Evolutionary conservation across 2,329 filamentous ascomycete genomes (phyloP).

Genomic region (Septoria petroselini): DNA sequence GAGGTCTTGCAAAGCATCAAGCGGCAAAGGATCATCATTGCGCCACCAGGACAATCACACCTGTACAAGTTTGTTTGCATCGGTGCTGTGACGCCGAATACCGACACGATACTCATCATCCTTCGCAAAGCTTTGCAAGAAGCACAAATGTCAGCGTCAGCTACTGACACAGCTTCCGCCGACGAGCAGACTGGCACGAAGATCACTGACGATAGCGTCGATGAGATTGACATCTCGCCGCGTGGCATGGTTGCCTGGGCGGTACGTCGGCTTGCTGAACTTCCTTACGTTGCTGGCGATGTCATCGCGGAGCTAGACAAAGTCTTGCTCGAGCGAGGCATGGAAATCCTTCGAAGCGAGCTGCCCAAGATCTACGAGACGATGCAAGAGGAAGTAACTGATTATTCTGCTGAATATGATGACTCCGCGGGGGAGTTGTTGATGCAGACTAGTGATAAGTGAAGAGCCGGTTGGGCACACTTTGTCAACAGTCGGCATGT

Average conservation of each 20-base stretch:
- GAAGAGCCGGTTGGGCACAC: too few species aligned
- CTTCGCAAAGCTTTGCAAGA: slow-evolving; percentile 27
- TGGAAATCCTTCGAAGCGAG: slow-evolving; percentile 16
- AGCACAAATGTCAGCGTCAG: background rate
- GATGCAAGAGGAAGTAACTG: background rate
- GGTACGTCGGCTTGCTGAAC: slow-evolving; percentile 20
- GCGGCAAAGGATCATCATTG: slow-evolving; percentile 18
- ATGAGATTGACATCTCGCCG: slow-evolving; percentile 12
- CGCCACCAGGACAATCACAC: background rate
- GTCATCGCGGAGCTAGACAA: slow-evolving; percentile 18
- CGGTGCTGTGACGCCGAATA: slow-evolving; percentile 26
- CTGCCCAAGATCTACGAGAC: slow-evolving; percentile 18
- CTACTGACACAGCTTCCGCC: background rate
- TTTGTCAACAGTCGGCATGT: too few species aligned
- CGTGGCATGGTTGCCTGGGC: slow-evolving; percentile 25
- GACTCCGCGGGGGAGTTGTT: too few species aligned
- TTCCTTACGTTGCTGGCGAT: slow-evolving; percentile 14
- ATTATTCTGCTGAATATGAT: background rate
- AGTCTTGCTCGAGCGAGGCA: slow-evolving; percentile 17
- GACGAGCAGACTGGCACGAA: background rate
- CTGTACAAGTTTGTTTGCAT: slow-evolving; percentile 22
- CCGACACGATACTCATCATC: slow-evolving; percentile 29
- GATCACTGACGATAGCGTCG: background rate
- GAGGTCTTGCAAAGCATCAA: slow-evolving; percentile 10
- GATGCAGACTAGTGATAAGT: too few species aligned